Percentiles rank a stretch among this genome's conserved stretches.
Evolutionary conservation across 1,284 basidiomycete species (phyloP).

Genomic region (Trametes versicolor): DNA sequence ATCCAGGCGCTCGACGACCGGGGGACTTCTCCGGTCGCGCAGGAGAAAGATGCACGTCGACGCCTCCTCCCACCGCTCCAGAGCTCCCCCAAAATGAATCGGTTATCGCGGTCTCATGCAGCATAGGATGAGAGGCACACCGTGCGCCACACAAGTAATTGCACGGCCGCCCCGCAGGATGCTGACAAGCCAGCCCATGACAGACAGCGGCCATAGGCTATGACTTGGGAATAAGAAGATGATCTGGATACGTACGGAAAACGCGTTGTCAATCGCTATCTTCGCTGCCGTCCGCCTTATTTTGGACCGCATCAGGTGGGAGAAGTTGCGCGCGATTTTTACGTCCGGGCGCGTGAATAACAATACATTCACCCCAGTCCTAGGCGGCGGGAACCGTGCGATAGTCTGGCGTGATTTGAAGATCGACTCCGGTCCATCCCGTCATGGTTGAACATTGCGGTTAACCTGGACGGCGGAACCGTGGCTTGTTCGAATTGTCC

Average conservation of each 20-base stretch:
- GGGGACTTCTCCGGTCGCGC: constrained; percentile 24
- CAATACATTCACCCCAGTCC: not conserved
- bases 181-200: not conserved
- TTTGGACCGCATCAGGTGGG: constrained; percentile 8
- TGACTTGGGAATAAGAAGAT: not conserved
- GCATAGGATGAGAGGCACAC: not conserved
- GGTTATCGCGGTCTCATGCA: not conserved
- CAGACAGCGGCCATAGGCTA: not conserved
- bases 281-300: not conserved
- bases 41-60: constrained; percentile 23
- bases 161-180: not conserved
- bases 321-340: not conserved
- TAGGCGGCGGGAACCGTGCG: not conserved
- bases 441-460: not conserved
- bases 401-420: not conserved
- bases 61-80: not conserved
- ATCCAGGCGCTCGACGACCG: constrained; percentile 7
- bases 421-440: not conserved
- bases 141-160: no score
- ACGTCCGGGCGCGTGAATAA: constrained; percentile 1
- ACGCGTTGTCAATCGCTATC: not conserved
- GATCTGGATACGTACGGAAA: not conserved
- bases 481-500: no score
- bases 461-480: no score
- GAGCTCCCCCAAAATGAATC: not conserved